Base-by-base conservation (phyloP, 176 grass and related monocot species). In the Neostapfia colusana region DNA sequence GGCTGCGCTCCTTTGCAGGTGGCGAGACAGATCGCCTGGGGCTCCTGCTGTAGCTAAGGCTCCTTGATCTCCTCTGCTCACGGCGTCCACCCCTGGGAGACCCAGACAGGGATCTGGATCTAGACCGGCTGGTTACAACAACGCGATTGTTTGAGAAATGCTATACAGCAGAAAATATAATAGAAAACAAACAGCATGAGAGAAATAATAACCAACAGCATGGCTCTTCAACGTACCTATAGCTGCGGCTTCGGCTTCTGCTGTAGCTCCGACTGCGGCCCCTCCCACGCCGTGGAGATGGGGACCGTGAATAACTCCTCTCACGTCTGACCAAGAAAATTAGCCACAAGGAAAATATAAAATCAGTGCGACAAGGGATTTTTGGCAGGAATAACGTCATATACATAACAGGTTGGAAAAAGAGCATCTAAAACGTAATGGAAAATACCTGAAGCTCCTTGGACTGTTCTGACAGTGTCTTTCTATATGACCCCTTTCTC, bases 381-480 rank as follows among this genome's bases (percentile, higher is more conserved):
- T 8, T 56, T 31, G n/a, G 10, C n/a, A 56, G 20, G n/a, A 56
- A 23, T 24, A 24, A 56, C 3, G 31, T 31, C 31, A 31, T 3
- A 31, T 31, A 31, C 2, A 31, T 31, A 31, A 31, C 31, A 31
- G 31, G 31, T 31, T 31, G 3, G 31, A 31, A 31, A 31, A 2
- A 3, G 38, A 51, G 1, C 1, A 24, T 31, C 4, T 26, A 17
- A 4, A 28, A 10, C 12, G 38, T 13, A 6, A 56, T 58, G 42
- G 55, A 73, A 28, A 31, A 31, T 56, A 99, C 92, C 64, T 84
- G 36, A 90, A 46, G n/a, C 70, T 95, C 73, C 86, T 95, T 40
- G 95, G 95, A 43, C 95, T 99, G 83, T 99, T 99, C 80, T 99
- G 95, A 45, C 95, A 99, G 59, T 99, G 92, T 62, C 89, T 93